Base-by-base conservation (phyloP, 495 filamentous ascomycete species). In the Penicillium canescens region DNA sequence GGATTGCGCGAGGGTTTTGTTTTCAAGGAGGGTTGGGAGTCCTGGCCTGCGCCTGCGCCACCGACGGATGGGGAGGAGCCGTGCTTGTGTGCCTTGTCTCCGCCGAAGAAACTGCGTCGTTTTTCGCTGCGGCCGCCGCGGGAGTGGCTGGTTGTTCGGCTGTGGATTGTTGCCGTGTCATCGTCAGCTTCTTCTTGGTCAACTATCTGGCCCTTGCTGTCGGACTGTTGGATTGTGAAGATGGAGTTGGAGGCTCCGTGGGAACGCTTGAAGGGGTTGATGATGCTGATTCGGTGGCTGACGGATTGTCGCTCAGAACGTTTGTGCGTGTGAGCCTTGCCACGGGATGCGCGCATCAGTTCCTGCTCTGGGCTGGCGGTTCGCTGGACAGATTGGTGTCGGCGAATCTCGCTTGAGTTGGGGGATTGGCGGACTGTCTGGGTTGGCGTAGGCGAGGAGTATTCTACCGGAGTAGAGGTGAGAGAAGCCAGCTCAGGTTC, bases 281-380 rank as follows among this genome's bases (percentile, higher is more conserved):
- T 76, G 36, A 77, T 68, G 56, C 73, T 77, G 54, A 78, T 78
- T 6, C 75, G 73, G 36, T 76, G 71, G 55, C 75, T 74, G 58
- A 76, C 67, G 23, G 75, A 76, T 13, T 70, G 71, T 45, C 72
- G 70, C 20, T 68, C 56, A 0, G 70, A 69, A 39, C 68, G 68
- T 44, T 71, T 76, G 40, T 67, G 69, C 6, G 49, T 59, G 55
- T 69, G 69, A 0, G 60, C 61, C 34, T 67, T 67, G 13, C 46
- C 36, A 14, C 70, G 69, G 6, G 69, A 62, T 13, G 66, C 57
- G 26, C 70, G 71, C 21, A 67, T 71, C 26, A 69, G 46, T 31
- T 73, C 72, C 35, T 76, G 67, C 45, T 78, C 73, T 4, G 72
- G 69, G 45, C 68, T 78, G 40, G 62, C 50, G 6, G 72, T 61